phyloP scores from a whole-genome alignment of 2,329 filamentous ascomycete species.

The Drechslerella stenobrocha region DNA sequence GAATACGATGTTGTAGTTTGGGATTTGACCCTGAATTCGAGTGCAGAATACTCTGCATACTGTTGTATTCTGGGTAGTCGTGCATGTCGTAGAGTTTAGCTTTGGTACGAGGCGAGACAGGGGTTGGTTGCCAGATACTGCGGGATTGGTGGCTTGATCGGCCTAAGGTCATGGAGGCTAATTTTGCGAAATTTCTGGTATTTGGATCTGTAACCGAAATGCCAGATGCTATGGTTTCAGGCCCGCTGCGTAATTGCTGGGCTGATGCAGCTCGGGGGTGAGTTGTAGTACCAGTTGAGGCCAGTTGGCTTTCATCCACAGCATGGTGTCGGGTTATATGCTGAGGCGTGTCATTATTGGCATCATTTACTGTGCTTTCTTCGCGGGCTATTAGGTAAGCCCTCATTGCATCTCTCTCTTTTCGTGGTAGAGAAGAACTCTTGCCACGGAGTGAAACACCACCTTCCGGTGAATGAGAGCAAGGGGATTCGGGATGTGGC shows the following conservation, averaged over 20 bases:
- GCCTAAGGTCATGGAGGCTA: neutral
- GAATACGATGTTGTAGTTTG: too few species aligned
- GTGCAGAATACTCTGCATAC: neutral
- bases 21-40: too few species aligned
- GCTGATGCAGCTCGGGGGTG: neutral
- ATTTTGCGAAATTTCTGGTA: neutral
- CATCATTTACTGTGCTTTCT: neutral
- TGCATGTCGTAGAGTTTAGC: slow-evolving; percentile 20
- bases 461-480: neutral
- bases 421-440: slow-evolving; percentile 10
- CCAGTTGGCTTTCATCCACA: neutral
- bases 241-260: neutral
- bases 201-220: neutral
- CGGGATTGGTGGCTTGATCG: neutral
- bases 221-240: neutral
- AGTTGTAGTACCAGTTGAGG: neutral
- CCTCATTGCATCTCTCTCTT: slow-evolving; percentile 18
- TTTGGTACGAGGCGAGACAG: slow-evolving; percentile 27
- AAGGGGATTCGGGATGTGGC: neutral
- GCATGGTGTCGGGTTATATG: neutral
- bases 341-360: neutral
- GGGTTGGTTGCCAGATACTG: slow-evolving; percentile 22
- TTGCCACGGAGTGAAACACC: neutral
- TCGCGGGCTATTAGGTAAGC: slow-evolving; percentile 9
- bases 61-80: slow-evolving; percentile 7